A percentile compares a stretch with the other conserved stretches of the same genome.
These are phyloP conservation scores for Aspergillus taichungensis DNA, from an alignment of 495 filamentous ascomycete genomes.

Conservation along the genomic window DNA sequence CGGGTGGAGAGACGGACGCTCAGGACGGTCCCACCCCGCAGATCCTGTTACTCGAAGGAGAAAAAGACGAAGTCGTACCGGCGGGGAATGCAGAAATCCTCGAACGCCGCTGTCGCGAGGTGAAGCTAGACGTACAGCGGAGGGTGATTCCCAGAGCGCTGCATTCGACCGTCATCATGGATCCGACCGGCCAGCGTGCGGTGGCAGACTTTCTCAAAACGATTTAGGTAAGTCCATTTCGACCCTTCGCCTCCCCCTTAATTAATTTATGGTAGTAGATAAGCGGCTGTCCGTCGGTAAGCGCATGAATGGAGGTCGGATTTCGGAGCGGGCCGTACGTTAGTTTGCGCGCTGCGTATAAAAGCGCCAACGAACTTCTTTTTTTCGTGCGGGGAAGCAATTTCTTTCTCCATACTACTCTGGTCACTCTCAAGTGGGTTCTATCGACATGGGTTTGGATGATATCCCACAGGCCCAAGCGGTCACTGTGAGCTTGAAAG, in stretches of 20 bases:
- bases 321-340: no score
- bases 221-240: not conserved
- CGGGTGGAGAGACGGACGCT: conserved; percentile 26
- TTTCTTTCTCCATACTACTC: not conserved
- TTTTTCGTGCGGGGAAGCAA: not conserved
- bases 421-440: not conserved
- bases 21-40: no score
- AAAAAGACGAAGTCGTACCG: conserved; percentile 55
- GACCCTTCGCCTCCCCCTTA: no score
- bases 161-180: conserved; percentile 29
- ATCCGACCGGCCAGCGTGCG: conserved; percentile 20
- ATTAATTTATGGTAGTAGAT: no score
- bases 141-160: conserved; percentile 25
- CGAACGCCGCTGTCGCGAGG: conserved; percentile 13
- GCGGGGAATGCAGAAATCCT: conserved; percentile 38
- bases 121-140: conserved; percentile 12
- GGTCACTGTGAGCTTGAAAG: conserved; percentile 47
- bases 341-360: no score
- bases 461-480: conserved; percentile 28
- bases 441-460: conserved; percentile 11
- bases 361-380: not conserved
- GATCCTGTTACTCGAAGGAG: conserved; percentile 47
- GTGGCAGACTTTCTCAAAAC: conserved; percentile 13
- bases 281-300: no score
- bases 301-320: no score